Percentiles rank a stretch among this genome's conserved stretches.
Evolutionary conservation across 768 basidiomycete species (phyloP).

Genomic region (Kwoniella europaea): DNA sequence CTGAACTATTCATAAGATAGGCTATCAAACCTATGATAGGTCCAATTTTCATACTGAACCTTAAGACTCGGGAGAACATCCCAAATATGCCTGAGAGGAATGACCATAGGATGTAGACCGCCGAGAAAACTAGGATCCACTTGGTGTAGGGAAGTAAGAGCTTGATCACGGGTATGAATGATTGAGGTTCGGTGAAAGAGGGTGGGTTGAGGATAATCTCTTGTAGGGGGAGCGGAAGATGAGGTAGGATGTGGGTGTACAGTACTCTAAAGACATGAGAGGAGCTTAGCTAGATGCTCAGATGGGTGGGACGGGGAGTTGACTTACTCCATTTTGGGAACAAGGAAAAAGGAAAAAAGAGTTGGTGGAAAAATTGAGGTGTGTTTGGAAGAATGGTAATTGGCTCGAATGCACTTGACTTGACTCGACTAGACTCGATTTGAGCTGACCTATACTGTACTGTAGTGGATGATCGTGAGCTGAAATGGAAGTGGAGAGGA

Average conservation of each 20-base stretch:
- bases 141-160: conserved; percentile 34
- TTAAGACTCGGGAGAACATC: conserved; percentile 43
- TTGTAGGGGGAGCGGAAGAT: conserved; percentile 38
- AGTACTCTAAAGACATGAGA: conserved; percentile 14
- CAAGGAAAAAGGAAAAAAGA: too few species aligned
- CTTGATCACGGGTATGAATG: conserved; percentile 39
- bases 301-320: background rate
- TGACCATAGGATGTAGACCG: conserved; percentile 46
- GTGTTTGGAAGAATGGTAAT: too few species aligned
- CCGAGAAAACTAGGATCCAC: conserved; percentile 41
- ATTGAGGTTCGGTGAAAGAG: conserved; percentile 32
- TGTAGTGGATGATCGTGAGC: too few species aligned
- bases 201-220: conserved; percentile 38
- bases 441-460: too few species aligned
- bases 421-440: too few species aligned
- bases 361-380: too few species aligned
- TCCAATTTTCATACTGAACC: conserved; percentile 44
- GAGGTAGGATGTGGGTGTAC: conserved; percentile 22
- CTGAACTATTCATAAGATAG: conserved; percentile 48
- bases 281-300: background rate
- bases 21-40: conserved; percentile 46
- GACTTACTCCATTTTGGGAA: background rate
- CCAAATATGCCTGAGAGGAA: conserved; percentile 38
- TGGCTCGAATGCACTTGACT: too few species aligned
- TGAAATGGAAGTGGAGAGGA: too few species aligned